Evolutionary conservation across 768 basidiomycete genomes (phyloP), one percentile per base, ranked within the genome.

Genomic region (Trametes villosa): DNA sequence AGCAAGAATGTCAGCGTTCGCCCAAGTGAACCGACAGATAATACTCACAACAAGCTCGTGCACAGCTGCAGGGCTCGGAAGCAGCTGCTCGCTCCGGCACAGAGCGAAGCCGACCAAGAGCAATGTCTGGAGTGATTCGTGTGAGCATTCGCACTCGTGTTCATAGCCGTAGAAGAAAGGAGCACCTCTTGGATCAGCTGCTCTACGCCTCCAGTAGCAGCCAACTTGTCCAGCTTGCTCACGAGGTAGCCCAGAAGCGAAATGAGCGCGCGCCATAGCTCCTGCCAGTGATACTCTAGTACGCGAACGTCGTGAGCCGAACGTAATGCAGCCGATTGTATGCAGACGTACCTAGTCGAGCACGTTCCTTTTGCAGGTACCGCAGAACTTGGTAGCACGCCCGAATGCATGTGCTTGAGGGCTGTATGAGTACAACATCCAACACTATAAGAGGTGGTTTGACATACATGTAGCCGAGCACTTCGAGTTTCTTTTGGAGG

Each of bases 251-350:
- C 78, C 13, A 89, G 72, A 3, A 89, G 65, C 3, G 78, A 80
- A 26, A 87, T 65, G 12, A 88, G 65, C 7, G 85, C 80, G 51
- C 72, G 76, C 89, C 88, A 91, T 13, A 88, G 67, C 50, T 86
- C 84, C 59, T 78, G 75, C 88, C 89, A 90, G 42, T 84, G 75
- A 64, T 89, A 89, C 9, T 83, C 87, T 89, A 56, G 5, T 33
- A 36, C 13, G 6, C 12, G 11, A 38, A n/a, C n/a, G n/a, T n/a
- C 3, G 36, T 12, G 15, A 36, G 8, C 15, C 15, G 17, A 17
- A 42, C 18, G 27, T 26, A 20, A 38, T 5, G 22, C 1, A 31
- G 9, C 27, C 33, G 27, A 13, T n/a, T n/a, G 9, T 57, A n/a
- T 24, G 61, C 42, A 20, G 15, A 26, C 80, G 26, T 50, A 86